Conservation (phyloP, 352 stramenopile species). For the Phytopythium vexans region DNA sequence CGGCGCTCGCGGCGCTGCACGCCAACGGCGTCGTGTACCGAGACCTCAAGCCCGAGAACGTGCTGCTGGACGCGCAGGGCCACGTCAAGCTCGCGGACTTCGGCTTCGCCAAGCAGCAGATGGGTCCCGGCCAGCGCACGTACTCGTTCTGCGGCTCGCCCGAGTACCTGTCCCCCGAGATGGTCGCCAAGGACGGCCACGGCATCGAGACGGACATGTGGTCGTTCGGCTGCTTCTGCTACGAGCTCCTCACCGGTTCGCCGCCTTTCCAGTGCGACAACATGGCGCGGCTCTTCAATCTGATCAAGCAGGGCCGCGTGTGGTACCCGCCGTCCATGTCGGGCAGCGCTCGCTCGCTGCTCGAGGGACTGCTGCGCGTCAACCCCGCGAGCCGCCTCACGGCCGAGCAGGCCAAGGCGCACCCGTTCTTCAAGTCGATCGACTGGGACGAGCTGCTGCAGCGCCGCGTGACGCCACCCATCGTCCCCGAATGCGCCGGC, state of each 20-base stretch:
- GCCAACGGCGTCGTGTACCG: conserved; percentile 44
- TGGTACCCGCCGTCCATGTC: conserved; percentile 72
- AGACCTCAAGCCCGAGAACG: conserved; percentile 80
- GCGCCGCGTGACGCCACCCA: conserved; percentile 58
- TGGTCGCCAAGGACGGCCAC: conserved; percentile 71
- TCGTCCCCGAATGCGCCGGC: conserved; percentile 50
- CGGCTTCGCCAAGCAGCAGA: conserved; percentile 77
- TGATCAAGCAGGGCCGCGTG: conserved; percentile 54
- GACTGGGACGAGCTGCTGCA: conserved; percentile 67
- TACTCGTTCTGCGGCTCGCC: conserved; percentile 84
- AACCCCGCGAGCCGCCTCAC: conserved; percentile 48
- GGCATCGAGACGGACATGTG: conserved; percentile 82
- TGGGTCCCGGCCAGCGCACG: conserved; percentile 47
- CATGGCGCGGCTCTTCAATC: conserved; percentile 55
- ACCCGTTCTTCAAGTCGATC: conserved; percentile 70
- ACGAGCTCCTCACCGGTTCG: conserved; percentile 68
- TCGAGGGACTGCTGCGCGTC: conserved; percentile 51
- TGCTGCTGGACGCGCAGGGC: conserved; percentile 67
- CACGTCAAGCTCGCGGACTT: conserved; percentile 85
- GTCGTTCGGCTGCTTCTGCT: conserved; percentile 85
- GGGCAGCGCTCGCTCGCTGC: conserved; percentile 31
- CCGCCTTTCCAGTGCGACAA: conserved; percentile 73
- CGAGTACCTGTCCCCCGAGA: conserved; percentile 85
- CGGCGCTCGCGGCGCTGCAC: conserved; percentile 59
- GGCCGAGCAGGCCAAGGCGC: conserved; percentile 59